Conservation (phyloP, 371 early-diverging fungal species). For the Mortierella sp. region DNA sequence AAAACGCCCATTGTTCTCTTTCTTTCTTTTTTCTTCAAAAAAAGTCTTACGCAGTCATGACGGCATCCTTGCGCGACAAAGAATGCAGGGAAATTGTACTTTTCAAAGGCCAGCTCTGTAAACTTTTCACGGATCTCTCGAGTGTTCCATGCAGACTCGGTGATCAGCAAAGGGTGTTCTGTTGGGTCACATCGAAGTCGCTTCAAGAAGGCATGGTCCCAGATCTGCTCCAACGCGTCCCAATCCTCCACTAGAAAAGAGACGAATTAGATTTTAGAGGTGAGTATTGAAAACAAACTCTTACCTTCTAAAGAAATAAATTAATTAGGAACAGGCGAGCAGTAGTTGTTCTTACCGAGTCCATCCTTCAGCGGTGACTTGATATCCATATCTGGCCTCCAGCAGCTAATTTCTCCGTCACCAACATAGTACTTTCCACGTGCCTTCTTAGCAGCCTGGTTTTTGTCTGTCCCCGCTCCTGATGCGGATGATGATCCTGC, state of each 20-base stretch:
- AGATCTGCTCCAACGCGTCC: slow-evolving; percentile 91
- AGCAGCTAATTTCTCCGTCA: slow-evolving; percentile 78
- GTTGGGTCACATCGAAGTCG: slow-evolving; percentile 72
- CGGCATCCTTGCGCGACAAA: slow-evolving; percentile 91
- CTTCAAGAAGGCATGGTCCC: slow-evolving; percentile 81
- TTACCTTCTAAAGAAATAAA: not conserved
- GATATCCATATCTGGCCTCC: slow-evolving; percentile 85
- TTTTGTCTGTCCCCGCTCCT: slow-evolving; percentile 26
- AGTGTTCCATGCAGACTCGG: slow-evolving; percentile 93
- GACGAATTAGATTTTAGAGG: slow-evolving; percentile 2
- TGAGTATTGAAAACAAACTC: not conserved
- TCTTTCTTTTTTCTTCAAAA: not conserved
- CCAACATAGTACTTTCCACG: slow-evolving; percentile 76
- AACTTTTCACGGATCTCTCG: slow-evolving; percentile 85
- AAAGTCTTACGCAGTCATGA: slow-evolving; percentile 85
- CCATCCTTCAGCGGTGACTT: slow-evolving; percentile 78
- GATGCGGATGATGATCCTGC: slow-evolving; percentile 24
- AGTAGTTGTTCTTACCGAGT: slow-evolving; percentile 58
- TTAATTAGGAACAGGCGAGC: not conserved
- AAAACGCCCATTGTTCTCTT: too few relatives aligned
- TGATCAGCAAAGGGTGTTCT: slow-evolving; percentile 91
- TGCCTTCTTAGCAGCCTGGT: slow-evolving; percentile 16
- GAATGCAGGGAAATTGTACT: slow-evolving; percentile 91
- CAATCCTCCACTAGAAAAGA: slow-evolving; percentile 81
- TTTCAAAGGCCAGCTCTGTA: slow-evolving; percentile 94